Evolutionary conservation across 495 filamentous ascomycete genomes (phyloP), one percentile per base, ranked within the genome.

Genomic region (Hamigera avellanea): DNA sequence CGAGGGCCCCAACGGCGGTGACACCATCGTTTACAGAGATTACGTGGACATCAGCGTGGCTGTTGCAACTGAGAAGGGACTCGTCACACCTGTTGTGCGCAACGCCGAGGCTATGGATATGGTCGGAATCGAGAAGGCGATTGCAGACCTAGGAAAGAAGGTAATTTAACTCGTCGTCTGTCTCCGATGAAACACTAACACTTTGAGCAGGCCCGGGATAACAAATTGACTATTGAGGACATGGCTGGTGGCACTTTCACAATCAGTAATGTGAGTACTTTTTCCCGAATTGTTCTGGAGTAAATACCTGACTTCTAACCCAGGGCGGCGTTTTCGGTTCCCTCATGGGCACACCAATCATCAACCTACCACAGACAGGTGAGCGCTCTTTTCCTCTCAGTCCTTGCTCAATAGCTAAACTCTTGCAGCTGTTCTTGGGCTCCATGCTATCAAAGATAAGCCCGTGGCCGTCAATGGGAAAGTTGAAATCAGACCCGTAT

Each of bases 171-270:
- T 25, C 3, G 14, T 6, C 33, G 7, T 23, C 7, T 35, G 3
- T 14, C 27, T 30, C 17, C 16, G 4, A 14, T 5, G 8, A 2
- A 6, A 17, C 17, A 12, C 19, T 35, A 12, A 35, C 19, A 19
- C 8, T 33, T 19, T 8, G n/a, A 5, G 2, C 15, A 87, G 83
- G 91, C 91, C 40, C 80, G 91, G 33, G 87, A 98, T 46, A 82
- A 81, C 59, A 98, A 96, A 65, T 73, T 98, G 49, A 98, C 91
- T 2, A 96, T 98, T 50, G 91, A 98, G 63, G 91, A 98, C 55
- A 96, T 98, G 93, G 91, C 93, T 37, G 91, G 91, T 38, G 91
- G 91, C 42, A 93, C 93, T 17, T 98, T 96, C 65, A 98, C 91
- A 32, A 98, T 98, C 65, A 93, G 85, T 73, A 98, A 98, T 59